Percentiles rank a stretch among this genome's conserved stretches.
phyloP scores from a whole-genome alignment of 1,284 basidiomycete species.

The Kwoniella shivajii region DNA sequence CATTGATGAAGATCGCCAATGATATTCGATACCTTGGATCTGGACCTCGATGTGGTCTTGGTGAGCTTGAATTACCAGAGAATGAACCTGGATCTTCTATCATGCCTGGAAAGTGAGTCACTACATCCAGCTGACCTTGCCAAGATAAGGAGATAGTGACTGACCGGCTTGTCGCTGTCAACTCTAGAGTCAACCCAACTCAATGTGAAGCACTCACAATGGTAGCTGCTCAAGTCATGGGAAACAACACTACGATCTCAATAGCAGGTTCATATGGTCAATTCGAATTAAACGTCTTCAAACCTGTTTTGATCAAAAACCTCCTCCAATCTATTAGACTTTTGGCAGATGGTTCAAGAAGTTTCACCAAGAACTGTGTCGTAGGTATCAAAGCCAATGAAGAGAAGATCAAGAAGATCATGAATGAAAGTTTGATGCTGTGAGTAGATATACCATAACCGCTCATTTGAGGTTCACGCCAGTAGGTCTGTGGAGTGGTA shows the following conservation, averaged over 20 bases:
- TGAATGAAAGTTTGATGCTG: constrained; percentile 96
- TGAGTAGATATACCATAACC: constrained; percentile 57
- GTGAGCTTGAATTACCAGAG: constrained; percentile 92
- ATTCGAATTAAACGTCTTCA: constrained; percentile 99
- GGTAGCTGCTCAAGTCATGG: constrained; percentile 98
- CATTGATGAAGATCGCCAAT: constrained; percentile 99
- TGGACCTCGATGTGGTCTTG: constrained; percentile 95
- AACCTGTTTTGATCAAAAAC: constrained; percentile 98
- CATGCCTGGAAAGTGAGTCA: constrained; percentile 87
- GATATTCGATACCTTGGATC: constrained; percentile 98
- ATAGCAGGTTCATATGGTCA: constrained; percentile 94
- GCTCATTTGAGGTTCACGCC: background rate
- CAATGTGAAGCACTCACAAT: constrained; percentile 99
- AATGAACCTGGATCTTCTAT: constrained; percentile 99
- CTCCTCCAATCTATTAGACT: constrained; percentile 93
- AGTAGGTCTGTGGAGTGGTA: background rate
- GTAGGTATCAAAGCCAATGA: constrained; percentile 94
- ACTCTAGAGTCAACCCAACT: constrained; percentile 85
- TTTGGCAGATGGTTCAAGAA: constrained; percentile 86
- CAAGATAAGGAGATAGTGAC: background rate
- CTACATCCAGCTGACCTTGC: background rate
- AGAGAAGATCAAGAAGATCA: constrained; percentile 80
- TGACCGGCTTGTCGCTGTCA: background rate
- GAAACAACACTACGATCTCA: constrained; percentile 92
- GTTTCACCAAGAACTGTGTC: constrained; percentile 96